Base-by-base conservation (phyloP, 2,329 filamentous ascomycete species). In the Penicillium polonicum region DNA sequence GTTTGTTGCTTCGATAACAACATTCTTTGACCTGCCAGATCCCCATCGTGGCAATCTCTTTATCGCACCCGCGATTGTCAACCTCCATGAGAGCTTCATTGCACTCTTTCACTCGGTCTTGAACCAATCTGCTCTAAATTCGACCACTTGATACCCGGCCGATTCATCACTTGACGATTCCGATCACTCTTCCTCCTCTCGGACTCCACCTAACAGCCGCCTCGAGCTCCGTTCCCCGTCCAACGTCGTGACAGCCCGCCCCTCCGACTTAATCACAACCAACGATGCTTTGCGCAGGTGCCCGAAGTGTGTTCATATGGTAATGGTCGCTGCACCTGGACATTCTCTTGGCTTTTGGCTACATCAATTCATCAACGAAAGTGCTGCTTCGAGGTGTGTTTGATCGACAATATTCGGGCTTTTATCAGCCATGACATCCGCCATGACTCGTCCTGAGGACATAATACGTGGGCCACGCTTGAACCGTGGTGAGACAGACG, bases 391-490 rank as follows among this genome's bases (percentile, higher is more conserved):
- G 41, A 9, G 17, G 23, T 54, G 38, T 31, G n/a, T 27, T 39
- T 58, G 42, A 50, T 60, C 31, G 23, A 52, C 19, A 48, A 38
- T 25, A 29, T n/a, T 48, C 23, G 7, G 41, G 36, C 36, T 27
- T 23, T n/a, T 19, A 41, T 55, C 57, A 51, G 59, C 39, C 49
- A 70, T 72, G 69, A 62, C 74, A 57, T 66, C 69, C 60, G 69
- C 70, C 45, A 77, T 76, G 72, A 62, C 64, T 55, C 73, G 72
- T 52, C 65, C 71, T 43, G 75, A 77, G 57, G 74, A 77, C 59
- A 71, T 69, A 13, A 62, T 72, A 27, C 69, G 70, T 63, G 71
- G 69, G 44, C 66, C 65, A 62, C 72, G 65, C 58, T 58, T 68
- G 35, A 71, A 70, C 60, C 69, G 65, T 52, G 64, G 59, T 35